These are phyloP conservation scores for Hymenoscyphus occultus DNA, from an alignment of 2,329 filamentous ascomycete genomes.

Conservation along the genomic window DNA sequence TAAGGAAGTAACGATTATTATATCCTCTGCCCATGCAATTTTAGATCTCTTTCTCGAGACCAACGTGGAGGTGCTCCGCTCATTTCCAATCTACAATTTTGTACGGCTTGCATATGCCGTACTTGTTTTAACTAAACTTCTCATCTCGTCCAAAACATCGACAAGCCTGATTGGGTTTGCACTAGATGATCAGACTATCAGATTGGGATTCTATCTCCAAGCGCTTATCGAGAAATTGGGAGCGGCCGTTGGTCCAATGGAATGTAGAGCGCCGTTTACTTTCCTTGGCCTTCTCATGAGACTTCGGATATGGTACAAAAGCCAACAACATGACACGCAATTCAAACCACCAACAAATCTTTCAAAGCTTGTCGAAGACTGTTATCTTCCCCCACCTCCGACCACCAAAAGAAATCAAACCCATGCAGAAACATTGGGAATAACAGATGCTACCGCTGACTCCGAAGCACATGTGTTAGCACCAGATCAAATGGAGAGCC, in stretches of 20 bases:
- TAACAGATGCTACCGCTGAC: not conserved
- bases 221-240: slow-evolving; percentile 65
- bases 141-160: slow-evolving; percentile 56
- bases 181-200: slow-evolving; percentile 61
- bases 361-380: slow-evolving; percentile 12
- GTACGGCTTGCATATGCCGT: slow-evolving; percentile 51
- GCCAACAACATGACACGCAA: slow-evolving; percentile 41
- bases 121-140: slow-evolving; percentile 54
- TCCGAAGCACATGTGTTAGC: not conserved
- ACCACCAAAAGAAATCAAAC: not conserved
- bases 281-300: slow-evolving; percentile 66
- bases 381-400: slow-evolving; percentile 39
- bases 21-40: slow-evolving; percentile 48
- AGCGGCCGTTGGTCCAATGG: slow-evolving; percentile 56
- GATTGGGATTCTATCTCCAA: slow-evolving; percentile 61
- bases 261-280: slow-evolving; percentile 62
- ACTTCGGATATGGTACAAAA: slow-evolving; percentile 62
- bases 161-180: slow-evolving; percentile 63
- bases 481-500: not conserved
- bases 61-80: slow-evolving; percentile 42
- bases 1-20: slow-evolving; percentile 47
- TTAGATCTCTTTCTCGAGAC: slow-evolving; percentile 48
- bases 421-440: not conserved
- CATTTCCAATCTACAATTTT: slow-evolving; percentile 47
- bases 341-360: slow-evolving; percentile 16